A percentile compares a stretch with the other conserved stretches of the same genome.
phyloP scores from a whole-genome alignment of 2,329 filamentous ascomycete genomes.

The Ambrosiella xylebori region DNA sequence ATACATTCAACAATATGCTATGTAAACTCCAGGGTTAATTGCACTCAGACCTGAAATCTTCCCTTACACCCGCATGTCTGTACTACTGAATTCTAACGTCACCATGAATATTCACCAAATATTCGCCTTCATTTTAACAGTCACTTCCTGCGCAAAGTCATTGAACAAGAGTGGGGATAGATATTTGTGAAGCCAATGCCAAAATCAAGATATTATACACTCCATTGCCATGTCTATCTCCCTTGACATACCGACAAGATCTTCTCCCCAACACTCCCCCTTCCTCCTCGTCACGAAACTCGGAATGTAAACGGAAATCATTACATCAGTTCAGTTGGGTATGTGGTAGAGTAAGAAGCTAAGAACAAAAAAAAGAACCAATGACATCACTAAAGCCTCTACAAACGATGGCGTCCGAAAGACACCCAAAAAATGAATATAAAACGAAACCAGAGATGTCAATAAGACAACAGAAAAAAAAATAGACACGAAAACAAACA shows the following conservation, averaged over 20 bases:
- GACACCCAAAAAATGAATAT: background rate
- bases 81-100: too few relatives aligned
- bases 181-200: too few relatives aligned
- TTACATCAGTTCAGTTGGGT: conserved; percentile 11
- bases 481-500: conserved; percentile 1
- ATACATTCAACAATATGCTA: too few relatives aligned
- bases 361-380: background rate
- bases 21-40: too few relatives aligned
- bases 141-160: too few relatives aligned
- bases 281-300: background rate
- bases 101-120: too few relatives aligned
- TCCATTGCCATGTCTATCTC: background rate
- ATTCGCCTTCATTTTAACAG: too few relatives aligned
- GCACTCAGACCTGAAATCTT: too few relatives aligned
- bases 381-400: background rate
- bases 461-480: background rate
- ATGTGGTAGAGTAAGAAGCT: background rate
- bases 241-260: background rate
- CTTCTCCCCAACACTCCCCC: background rate
- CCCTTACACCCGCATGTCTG: too few relatives aligned
- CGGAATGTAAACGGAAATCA: background rate
- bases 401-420: background rate
- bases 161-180: too few relatives aligned
- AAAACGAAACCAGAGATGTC: conserved; percentile 7
- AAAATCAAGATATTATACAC: background rate